Evolutionary conservation across 768 basidiomycete species (phyloP), one percentile per base, ranked within the genome.

Genomic region (Trametes gibbosa): DNA sequence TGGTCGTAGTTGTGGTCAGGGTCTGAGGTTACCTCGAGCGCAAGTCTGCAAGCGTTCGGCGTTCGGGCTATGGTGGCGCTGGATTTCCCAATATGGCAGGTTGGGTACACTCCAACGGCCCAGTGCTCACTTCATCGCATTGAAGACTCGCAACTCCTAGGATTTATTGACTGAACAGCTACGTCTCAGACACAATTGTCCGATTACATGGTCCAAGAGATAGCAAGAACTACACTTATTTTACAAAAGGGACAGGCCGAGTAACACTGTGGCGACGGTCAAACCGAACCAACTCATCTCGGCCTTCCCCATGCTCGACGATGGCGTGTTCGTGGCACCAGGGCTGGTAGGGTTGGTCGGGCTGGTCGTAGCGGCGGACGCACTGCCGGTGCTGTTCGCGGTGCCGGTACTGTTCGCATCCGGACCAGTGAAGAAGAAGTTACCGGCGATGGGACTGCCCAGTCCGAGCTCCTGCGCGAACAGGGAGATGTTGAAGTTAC

Each of bases 401-500:
- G 46, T 48, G 27, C 27, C 27, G 16, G 61, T 50, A 17, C 45
- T 24, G 46, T 48, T 48, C 17, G 46, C 16, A 34, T 67, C 68
- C 17, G 68, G 68, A 9, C 66, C 68, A 2, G 66, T 65, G 6
- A 68, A 53, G 54, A 74, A 71, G 63, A 74, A 75, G 51, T 70
- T 74, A 17, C 69, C 72, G 17, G 66, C 74, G 40, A 75, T 56
- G 25, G 73, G 69, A 53, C 51, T 63, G 1, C 71, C 70, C 19
- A 73, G 63, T 2, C 63, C 62, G 19, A 66, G 59, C 48, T 65
- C 61, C 40, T 65, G 62, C 3, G 70, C 69, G 45, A 75, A 73
- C 19, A 61, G 55, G 32, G 69, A 68, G 50, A 75, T 69, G 57
- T 69, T 72, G 68, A 73, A 74, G 56, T 70, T 66, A 23, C 53